Conservation (phyloP, 2,329 filamentous ascomycete genomes). For the Gliomastix tumulicola region DNA sequence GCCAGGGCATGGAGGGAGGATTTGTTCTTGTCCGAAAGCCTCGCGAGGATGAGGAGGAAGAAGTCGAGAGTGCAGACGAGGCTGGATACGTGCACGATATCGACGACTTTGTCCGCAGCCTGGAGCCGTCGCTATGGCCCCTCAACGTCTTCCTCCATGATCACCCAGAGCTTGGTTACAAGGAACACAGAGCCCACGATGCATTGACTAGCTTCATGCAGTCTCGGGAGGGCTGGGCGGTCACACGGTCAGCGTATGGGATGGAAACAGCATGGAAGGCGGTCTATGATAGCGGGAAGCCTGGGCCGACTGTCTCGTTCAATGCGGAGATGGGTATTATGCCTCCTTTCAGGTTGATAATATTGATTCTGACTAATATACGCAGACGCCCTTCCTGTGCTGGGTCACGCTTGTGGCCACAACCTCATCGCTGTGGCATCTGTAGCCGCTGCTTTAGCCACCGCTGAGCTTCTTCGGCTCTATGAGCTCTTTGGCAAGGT, state of each 20-base stretch:
- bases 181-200: conserved; percentile 33
- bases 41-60: neutral
- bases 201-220: conserved; percentile 27
- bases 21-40: conserved; percentile 4
- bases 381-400: conserved; percentile 32
- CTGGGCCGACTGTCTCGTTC: conserved; percentile 30
- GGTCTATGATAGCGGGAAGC: conserved; percentile 23
- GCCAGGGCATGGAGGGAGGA: conserved; percentile 5
- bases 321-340: conserved; percentile 26
- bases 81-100: conserved; percentile 2
- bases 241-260: conserved; percentile 30
- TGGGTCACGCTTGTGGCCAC: conserved; percentile 48
- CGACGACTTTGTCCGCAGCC: conserved; percentile 49
- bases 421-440: conserved; percentile 45
- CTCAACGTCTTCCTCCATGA: conserved; percentile 44
- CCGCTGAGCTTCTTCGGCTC: conserved; percentile 8
- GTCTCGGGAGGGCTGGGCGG: conserved; percentile 23
- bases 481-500: conserved; percentile 5
- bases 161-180: conserved; percentile 32
- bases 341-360: conserved; percentile 34
- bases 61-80: neutral
- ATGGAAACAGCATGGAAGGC: conserved; percentile 37
- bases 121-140: conserved; percentile 42
- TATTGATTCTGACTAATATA: conserved; percentile 29
- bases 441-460: conserved; percentile 27